phyloP scores from a whole-genome alignment of 305 asterid genomes.

The Fraxinus platypoda region DNA sequence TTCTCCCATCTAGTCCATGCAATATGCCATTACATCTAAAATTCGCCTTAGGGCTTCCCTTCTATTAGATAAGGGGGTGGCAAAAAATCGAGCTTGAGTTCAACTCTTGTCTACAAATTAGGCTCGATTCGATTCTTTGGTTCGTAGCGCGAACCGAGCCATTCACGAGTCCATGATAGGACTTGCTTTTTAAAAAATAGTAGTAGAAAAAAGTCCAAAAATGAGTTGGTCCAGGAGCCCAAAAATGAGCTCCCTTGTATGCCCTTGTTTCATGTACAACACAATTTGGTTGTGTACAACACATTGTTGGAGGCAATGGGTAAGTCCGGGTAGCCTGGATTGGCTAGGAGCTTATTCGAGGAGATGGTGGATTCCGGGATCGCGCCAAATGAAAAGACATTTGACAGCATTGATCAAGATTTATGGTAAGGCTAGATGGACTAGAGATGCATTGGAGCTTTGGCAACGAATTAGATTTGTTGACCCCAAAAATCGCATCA shows the following conservation, averaged over 20 bases:
- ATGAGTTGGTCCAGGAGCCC: not conserved
- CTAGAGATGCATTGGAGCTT: conserved; percentile 70
- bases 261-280: conserved; percentile 26
- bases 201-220: not conserved
- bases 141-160: not conserved
- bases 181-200: not conserved
- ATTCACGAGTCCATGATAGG: too few species aligned
- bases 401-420: conserved; percentile 78
- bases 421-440: conserved; percentile 92
- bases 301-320: conserved; percentile 84
- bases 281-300: conserved; percentile 77
- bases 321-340: conserved; percentile 81
- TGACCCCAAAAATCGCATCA: too few species aligned
- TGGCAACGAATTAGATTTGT: conserved; percentile 72
- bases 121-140: not conserved
- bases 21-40: not conserved
- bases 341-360: conserved; percentile 78
- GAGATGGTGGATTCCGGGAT: conserved; percentile 81
- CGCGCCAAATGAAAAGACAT: conserved; percentile 66
- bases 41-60: not conserved
- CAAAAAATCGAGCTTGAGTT: not conserved
- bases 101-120: not conserved
- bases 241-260: not conserved
- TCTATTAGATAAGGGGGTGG: conserved; percentile 18
- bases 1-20: not conserved